Evolutionary conservation across 2,329 filamentous ascomycete genomes (phyloP), one percentile per base, ranked within the genome.

Genomic region (Epichloe sibirici): DNA sequence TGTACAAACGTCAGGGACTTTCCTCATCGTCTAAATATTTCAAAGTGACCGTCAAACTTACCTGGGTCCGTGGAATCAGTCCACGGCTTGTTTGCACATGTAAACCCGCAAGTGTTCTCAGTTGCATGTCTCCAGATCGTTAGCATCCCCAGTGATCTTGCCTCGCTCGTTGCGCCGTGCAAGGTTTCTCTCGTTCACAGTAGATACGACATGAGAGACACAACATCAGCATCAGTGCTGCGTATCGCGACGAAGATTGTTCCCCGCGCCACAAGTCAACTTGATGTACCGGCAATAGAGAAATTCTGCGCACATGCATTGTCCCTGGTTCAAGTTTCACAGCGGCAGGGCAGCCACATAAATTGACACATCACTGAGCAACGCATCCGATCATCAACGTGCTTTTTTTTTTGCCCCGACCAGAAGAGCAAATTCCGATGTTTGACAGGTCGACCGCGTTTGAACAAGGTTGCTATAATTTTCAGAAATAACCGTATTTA

Each of bases 1-100:
- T 51, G 42, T 51, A 17, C 28, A 25, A 50, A 40, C 8, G 2
- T n/a, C 28, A 6, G 28, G 64, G 40, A 21, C 4, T 25, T 25
- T 25, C 21, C 17, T 25, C n/a, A 44, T 39, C 38, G 9, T 31
- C 31, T 11, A 11, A 4, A 31, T 31, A 31, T 31, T 11, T 8
- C 9, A 31, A 11, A 11, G 31, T 31, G 31, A 31, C 31, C 31
- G 31, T 31, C 31, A 31, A 31, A 31, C 31, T 31, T 31, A 3
- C 2, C 17, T 21, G 17, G 17, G 17, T 21, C 17, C 17, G 17
- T 21, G 17, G 17, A 21, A 21, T 21, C 17, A 21, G 17, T 21
- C 17, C 17, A 21, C 17, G 17, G 17, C 17, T 21, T 21, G 17
- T 21, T 21, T 21, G 17, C 17, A 21, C 17, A 21, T 21, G 17